Conservation (phyloP, 208 protist genomes). For the Leishmania tropica region DNA sequence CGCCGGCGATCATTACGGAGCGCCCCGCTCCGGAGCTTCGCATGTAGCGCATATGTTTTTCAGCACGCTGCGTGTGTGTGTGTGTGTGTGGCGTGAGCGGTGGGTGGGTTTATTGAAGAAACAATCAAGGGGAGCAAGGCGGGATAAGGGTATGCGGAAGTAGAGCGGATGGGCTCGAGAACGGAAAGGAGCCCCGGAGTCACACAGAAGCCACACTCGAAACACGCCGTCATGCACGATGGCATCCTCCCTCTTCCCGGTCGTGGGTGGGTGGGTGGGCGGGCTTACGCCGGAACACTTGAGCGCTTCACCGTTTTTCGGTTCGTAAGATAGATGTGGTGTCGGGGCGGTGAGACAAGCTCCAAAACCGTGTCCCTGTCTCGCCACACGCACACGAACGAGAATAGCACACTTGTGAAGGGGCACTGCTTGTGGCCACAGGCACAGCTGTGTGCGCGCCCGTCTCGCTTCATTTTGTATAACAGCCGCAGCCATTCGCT, state of each 20-base stretch:
- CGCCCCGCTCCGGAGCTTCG: not conserved
- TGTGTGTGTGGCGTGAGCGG: not conserved
- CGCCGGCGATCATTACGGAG: not conserved
- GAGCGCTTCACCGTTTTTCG: not conserved
- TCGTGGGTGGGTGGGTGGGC: not conserved
- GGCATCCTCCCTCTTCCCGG: not conserved
- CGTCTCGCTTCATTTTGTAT: too few relatives aligned
- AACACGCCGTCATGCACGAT: not conserved
- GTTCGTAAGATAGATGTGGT: not conserved
- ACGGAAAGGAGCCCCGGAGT: not conserved
- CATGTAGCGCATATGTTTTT: not conserved
- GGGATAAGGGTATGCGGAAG: not conserved
- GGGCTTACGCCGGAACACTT: not conserved
- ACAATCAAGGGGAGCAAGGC: not conserved
- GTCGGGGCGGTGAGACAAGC: not conserved
- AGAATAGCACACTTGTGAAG: conserved; percentile 1
- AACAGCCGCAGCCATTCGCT: not conserved
- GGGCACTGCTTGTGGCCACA: too few relatives aligned
- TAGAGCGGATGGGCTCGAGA: not conserved
- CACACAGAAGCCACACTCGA: not conserved
- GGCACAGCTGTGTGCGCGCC: too few relatives aligned
- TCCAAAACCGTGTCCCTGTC: not conserved
- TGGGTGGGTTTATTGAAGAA: not conserved
- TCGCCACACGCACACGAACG: not conserved
- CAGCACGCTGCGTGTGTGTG: not conserved